Conservation (phyloP, 192 early-diverging fungal genomes). For the Fimicolochytrium jonesii region DNA sequence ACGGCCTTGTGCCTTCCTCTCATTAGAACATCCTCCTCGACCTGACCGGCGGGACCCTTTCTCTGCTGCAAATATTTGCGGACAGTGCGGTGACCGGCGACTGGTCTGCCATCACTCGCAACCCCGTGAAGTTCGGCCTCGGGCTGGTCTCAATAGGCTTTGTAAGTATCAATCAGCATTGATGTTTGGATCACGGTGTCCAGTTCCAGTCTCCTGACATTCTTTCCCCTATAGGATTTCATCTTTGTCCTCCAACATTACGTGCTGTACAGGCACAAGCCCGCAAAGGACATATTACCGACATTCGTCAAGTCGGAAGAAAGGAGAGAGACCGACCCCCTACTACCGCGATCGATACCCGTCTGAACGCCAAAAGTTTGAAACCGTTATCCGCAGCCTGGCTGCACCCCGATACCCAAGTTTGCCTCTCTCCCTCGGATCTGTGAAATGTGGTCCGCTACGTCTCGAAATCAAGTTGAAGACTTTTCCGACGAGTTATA, state of each 20-base stretch:
- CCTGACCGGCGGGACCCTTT: slow-evolving; percentile 75
- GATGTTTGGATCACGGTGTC: too few relatives aligned
- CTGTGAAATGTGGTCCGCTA: too few relatives aligned
- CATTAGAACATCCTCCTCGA: slow-evolving; percentile 81
- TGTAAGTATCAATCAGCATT: too few relatives aligned
- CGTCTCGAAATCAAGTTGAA: too few relatives aligned
- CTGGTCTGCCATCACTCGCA: slow-evolving; percentile 52
- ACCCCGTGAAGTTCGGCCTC: slow-evolving; percentile 61
- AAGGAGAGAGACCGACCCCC: neutral
- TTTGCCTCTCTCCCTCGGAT: too few relatives aligned
- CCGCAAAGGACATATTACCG: neutral
- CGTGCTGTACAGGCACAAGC: slow-evolving; percentile 1
- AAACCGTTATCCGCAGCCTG: too few relatives aligned
- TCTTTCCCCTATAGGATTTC: neutral
- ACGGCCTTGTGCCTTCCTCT: neutral
- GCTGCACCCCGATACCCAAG: too few relatives aligned
- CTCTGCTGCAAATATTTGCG: slow-evolving; percentile 70
- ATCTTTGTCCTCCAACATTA: slow-evolving; percentile 11
- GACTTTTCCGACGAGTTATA: too few relatives aligned
- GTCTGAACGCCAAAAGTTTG: too few relatives aligned
- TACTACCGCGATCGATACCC: neutral
- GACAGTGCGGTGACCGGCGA: slow-evolving; percentile 63
- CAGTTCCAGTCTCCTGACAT: too few relatives aligned
- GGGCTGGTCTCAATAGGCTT: slow-evolving; percentile 76
- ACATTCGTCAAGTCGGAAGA: neutral